Conservation (phyloP, 2,329 filamentous ascomycete species). For the Biscogniauxia mediterranea region DNA sequence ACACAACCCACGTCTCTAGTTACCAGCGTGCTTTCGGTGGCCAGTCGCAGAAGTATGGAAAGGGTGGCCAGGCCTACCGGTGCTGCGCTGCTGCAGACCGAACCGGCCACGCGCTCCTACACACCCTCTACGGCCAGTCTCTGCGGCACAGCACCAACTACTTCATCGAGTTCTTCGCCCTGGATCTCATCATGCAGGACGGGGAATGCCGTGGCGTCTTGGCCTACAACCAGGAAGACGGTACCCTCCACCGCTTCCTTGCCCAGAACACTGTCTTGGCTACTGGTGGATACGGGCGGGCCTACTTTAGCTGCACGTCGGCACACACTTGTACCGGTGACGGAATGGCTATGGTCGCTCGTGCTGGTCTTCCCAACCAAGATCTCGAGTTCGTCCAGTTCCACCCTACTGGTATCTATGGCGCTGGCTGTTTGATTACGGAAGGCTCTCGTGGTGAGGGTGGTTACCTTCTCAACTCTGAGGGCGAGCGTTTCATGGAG, state of each 20-base stretch:
- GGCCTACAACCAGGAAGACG: constrained; percentile 98
- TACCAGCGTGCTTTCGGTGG: constrained; percentile 99
- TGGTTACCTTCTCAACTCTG: constrained; percentile 94
- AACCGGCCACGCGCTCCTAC: constrained; percentile 94
- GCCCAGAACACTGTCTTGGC: constrained; percentile 96
- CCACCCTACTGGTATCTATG: constrained; percentile 98
- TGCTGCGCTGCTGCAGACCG: constrained; percentile 95
- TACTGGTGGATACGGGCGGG: constrained; percentile 94
- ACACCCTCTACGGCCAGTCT: constrained; percentile 98
- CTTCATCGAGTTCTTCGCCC: constrained; percentile 98
- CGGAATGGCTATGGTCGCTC: constrained; percentile 98
- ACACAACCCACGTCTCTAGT: constrained; percentile 40
- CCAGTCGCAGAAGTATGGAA: constrained; percentile 91
- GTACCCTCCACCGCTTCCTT: constrained; percentile 94
- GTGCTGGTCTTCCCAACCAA: constrained; percentile 96
- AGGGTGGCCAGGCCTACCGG: constrained; percentile 97
- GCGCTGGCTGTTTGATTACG: constrained; percentile 95
- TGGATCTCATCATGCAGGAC: constrained; percentile 96
- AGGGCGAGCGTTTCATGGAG: constrained; percentile 99
- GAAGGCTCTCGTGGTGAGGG: constrained; percentile 97
- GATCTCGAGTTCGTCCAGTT: constrained; percentile 99
- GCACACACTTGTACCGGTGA: constrained; percentile 99
- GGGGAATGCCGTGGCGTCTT: constrained; percentile 95
- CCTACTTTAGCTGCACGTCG: constrained; percentile 97
- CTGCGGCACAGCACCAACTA: constrained; percentile 98